These are phyloP conservation scores for Lodderomyces pseudojiufengensis DNA, from an alignment of 1,139 yeast species.

Conservation along the genomic window DNA sequence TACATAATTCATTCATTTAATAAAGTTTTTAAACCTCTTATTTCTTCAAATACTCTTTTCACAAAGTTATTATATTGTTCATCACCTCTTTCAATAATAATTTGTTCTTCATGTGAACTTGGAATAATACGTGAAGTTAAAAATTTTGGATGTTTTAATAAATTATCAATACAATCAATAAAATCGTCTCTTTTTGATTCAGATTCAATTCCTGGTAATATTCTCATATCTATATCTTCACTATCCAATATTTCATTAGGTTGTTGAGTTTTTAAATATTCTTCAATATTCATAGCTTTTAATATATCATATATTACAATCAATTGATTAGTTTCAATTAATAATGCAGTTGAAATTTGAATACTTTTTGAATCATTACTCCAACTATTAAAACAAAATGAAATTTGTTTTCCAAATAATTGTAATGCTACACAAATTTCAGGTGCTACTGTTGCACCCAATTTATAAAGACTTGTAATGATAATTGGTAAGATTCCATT, in stretches of 20 bases:
- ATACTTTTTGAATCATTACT: conserved; percentile 51
- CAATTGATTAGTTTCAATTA: conserved; percentile 80
- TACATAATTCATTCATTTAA: conserved; percentile 15
- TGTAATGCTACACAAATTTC: conserved; percentile 64
- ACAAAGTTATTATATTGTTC: conserved; percentile 40
- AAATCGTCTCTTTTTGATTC: conserved; percentile 55
- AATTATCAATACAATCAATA: conserved; percentile 56
- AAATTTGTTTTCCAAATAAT: conserved; percentile 64
- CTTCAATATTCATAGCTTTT: conserved; percentile 44
- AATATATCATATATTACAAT: conserved; percentile 62
- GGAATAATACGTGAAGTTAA: conserved; percentile 66
- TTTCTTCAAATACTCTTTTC: conserved; percentile 49
- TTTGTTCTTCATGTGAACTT: conserved; percentile 62
- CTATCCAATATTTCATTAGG: conserved; percentile 5
- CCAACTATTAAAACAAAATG: conserved; percentile 68
- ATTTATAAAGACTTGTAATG: conserved; percentile 53
- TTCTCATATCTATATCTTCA: conserved; percentile 22
- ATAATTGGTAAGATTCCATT: conserved; percentile 74
- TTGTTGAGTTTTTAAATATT: conserved; percentile 25
- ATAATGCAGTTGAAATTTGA: conserved; percentile 58
- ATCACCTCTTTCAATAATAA: conserved; percentile 44
- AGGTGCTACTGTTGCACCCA: conserved; percentile 62
- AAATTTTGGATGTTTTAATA: conserved; percentile 83
- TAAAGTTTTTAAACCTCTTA: conserved; percentile 41
- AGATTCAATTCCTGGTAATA: conserved; percentile 63